Base-by-base conservation (phyloP, 2,329 filamentous ascomycete genomes). In the Ophiostoma sp. region DNA sequence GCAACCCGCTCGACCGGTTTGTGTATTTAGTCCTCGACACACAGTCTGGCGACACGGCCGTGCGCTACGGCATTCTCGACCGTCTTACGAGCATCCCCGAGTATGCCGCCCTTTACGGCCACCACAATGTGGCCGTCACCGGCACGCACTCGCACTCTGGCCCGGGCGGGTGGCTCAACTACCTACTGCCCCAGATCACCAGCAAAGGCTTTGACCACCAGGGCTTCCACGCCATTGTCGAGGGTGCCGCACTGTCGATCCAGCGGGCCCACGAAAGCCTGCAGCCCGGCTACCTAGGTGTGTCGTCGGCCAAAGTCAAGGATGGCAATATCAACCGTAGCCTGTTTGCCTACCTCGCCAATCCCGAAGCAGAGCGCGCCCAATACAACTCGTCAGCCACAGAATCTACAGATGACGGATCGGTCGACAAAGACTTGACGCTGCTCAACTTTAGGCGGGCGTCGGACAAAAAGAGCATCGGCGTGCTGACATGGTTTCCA, bases 61-160 rank as follows among this genome's bases (percentile, higher is more conserved):
- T 97, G 55, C 86, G 93, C 55, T 87, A 94, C 77, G 93, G 92
- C 40, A 91, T 97, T 69, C 79, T 97, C 12, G 83, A 92, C 66
- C 89, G 86, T 0, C 79, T 96, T 27, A 93, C 92, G 0, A 78
- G 86, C 0, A 79, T 96, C 27, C 78, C 82, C 5, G 87, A 90
- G 4, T 96, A 93, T 76, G 81, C 87, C 16, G 80, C 64, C 0
- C 64, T 90, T 67, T 96, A 97, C 77, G 86, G 85, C 64, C 86
- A 90, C 74, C 84, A 89, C 72, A 97, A 96, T 73, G 80, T 97
- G 18, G 93, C 93, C n/a, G 84, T 97, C 18, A 95, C 91, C 1
- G 93, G 92, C 45, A 97, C 93, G 0, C 93, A 97, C 76, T 94
- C 91, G 2, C 93, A 97, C 78, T 89, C 92, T 18, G 93, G 92